A percentile compares a stretch with the other conserved stretches of the same genome.
phyloP scores from a whole-genome alignment of 208 protist genomes.

The Herpetomonas samuelpessoai region DNA sequence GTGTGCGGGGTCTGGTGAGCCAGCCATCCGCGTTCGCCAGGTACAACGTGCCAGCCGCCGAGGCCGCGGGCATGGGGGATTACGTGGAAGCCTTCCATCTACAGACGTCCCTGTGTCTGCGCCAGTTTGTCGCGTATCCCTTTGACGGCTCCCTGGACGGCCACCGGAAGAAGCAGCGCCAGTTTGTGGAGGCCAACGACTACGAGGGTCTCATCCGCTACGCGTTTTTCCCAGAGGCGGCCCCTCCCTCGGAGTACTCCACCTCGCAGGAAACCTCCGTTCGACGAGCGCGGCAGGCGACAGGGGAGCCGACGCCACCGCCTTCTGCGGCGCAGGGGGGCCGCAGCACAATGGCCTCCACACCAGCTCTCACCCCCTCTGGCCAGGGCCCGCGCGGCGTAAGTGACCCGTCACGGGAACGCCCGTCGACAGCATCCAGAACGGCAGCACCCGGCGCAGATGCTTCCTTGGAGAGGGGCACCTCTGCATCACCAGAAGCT shows the following conservation, averaged over 20 bases:
- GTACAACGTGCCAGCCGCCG: slow-evolving; percentile 1
- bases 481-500: too few relatives aligned
- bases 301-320: too few relatives aligned
- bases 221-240: slow-evolving; percentile 14
- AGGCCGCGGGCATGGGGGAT: slow-evolving; percentile 9
- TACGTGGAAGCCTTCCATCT: slow-evolving; percentile 71
- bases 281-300: background rate
- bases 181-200: slow-evolving; percentile 74
- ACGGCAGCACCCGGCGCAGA: too few relatives aligned
- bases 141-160: slow-evolving; percentile 68
- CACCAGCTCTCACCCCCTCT: too few relatives aligned
- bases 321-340: too few relatives aligned
- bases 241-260: background rate
- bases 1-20: slow-evolving; percentile 39
- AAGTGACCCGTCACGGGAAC: too few relatives aligned
- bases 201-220: slow-evolving; percentile 58
- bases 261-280: background rate
- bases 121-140: slow-evolving; percentile 72
- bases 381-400: too few relatives aligned
- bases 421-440: too few relatives aligned
- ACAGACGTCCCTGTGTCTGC: slow-evolving; percentile 61
- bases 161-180: slow-evolving; percentile 60
- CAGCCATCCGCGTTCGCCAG: slow-evolving; percentile 15
- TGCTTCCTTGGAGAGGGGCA: too few relatives aligned
- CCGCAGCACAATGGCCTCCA: too few relatives aligned